phyloP scores from a whole-genome alignment of 441 rosid species.

The Manihot esculenta region DNA sequence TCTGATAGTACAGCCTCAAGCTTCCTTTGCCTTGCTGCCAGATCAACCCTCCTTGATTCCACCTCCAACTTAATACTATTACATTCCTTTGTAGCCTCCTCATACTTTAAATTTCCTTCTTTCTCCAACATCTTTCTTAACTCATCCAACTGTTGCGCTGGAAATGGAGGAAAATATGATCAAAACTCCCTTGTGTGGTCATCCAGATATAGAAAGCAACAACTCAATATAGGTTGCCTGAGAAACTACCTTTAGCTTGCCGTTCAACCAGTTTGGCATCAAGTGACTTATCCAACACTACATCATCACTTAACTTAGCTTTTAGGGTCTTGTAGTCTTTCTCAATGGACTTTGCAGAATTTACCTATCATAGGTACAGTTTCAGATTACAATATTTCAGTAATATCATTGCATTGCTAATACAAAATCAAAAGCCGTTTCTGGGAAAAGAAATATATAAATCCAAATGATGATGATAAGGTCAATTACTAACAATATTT shows the following conservation, averaged over 20 bases:
- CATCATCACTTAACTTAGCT: slow-evolving; percentile 67
- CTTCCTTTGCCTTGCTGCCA: slow-evolving; percentile 66
- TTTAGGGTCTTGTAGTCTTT: slow-evolving; percentile 67
- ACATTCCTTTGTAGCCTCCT: slow-evolving; percentile 48
- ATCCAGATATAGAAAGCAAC: slow-evolving; percentile 9
- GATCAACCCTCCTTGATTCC: slow-evolving; percentile 59
- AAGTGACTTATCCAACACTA: slow-evolving; percentile 54
- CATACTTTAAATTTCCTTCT: slow-evolving; percentile 54
- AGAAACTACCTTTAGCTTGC: slow-evolving; percentile 59
- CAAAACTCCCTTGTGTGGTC: slow-evolving; percentile 3
- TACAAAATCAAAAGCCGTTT: not conserved
- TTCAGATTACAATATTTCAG: slow-evolving; percentile 2
- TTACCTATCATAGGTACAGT: slow-evolving; percentile 41
- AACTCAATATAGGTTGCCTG: slow-evolving; percentile 13
- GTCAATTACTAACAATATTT: too few relatives aligned
- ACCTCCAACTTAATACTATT: slow-evolving; percentile 51
- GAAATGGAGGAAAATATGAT: slow-evolving; percentile 2
- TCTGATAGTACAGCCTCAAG: slow-evolving; percentile 65
- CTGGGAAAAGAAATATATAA: not conserved
- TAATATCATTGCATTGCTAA: not conserved
- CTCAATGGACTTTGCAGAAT: slow-evolving; percentile 75
- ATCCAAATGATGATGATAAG: not conserved
- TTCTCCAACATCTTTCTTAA: slow-evolving; percentile 49
- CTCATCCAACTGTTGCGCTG: slow-evolving; percentile 65
- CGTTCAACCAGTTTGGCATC: slow-evolving; percentile 71